Evolutionary conservation across 306 rosid species (phyloP).

Genomic region (Fagus sylvatica): DNA sequence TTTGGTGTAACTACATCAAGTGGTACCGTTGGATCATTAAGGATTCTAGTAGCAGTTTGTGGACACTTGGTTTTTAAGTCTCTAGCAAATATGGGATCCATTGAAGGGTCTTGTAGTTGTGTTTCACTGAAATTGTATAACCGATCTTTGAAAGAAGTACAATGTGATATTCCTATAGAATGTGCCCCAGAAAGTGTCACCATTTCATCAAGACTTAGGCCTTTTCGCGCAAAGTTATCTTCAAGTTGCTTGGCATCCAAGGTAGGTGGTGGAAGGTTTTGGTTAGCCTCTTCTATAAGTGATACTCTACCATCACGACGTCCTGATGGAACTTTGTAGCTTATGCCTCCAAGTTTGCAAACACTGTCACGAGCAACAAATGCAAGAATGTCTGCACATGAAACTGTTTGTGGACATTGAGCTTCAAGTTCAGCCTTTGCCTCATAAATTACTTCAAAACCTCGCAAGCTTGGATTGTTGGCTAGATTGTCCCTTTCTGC

Average conservation of each 20-base stretch:
- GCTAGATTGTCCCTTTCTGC: slow-evolving; percentile 33
- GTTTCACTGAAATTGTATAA: slow-evolving; percentile 5
- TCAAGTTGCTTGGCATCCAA: neutral
- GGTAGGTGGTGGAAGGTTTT: neutral
- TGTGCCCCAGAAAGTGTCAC: slow-evolving; percentile 18
- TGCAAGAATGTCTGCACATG: slow-evolving; percentile 41
- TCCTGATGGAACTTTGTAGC: slow-evolving; percentile 4
- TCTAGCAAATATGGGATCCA: neutral
- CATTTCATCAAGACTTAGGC: slow-evolving; percentile 7
- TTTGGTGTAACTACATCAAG: slow-evolving; percentile 6
- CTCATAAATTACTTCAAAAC: slow-evolving; percentile 38
- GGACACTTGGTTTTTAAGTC: slow-evolving; percentile 6
- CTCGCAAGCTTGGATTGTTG: slow-evolving; percentile 38
- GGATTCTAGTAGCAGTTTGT: neutral
- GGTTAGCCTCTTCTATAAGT: neutral
- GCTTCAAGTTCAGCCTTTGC: slow-evolving; percentile 38
- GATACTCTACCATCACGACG: slow-evolving; percentile 7
- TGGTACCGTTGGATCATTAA: neutral
- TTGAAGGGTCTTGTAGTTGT: slow-evolving; percentile 11
- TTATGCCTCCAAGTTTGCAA: neutral
- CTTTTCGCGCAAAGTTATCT: neutral
- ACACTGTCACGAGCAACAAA: slow-evolving; percentile 42
- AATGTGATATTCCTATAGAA: neutral
- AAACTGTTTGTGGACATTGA: slow-evolving; percentile 35
- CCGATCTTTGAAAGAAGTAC: slow-evolving; percentile 2